Evolutionary conservation across 495 filamentous ascomycete genomes (phyloP).

Genomic region (Hypoxylon rickii): DNA sequence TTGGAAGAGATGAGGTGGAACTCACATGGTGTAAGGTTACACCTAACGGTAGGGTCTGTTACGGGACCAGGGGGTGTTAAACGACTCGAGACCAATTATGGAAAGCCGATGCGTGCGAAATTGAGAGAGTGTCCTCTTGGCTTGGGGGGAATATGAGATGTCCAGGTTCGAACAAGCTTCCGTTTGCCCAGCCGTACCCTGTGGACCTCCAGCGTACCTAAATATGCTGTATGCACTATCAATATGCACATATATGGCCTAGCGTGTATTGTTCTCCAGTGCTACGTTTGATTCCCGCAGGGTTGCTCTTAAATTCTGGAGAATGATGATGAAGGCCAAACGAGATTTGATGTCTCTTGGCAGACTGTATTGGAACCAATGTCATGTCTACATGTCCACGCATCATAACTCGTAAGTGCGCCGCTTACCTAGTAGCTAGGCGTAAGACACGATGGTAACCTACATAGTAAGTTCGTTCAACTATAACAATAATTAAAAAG

Average conservation of each 20-base stretch:
- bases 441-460: not conserved
- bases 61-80: constrained; percentile 15
- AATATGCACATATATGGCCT: too few relatives aligned
- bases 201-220: too few relatives aligned
- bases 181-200: constrained; percentile 9
- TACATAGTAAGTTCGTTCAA: too few relatives aligned
- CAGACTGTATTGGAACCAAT: constrained; percentile 20
- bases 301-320: not conserved
- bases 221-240: too few relatives aligned
- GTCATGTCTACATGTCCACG: constrained; percentile 18
- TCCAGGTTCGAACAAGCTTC: constrained; percentile 2
- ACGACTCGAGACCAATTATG: constrained; percentile 26
- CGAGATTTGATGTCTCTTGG: not conserved
- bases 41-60: constrained; percentile 27
- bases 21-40: constrained; percentile 31
- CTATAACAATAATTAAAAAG: too few relatives aligned
- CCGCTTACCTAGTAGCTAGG: too few relatives aligned
- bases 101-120: constrained; percentile 34
- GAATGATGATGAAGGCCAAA: not conserved
- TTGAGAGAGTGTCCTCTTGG: not conserved
- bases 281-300: not conserved
- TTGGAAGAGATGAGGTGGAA: constrained; percentile 28
- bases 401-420: constrained; percentile 25
- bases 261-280: not conserved
- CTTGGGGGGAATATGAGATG: not conserved